Base-by-base conservation (phyloP, 345 rosid genomes). In the Eucalyptus marginata region DNA sequence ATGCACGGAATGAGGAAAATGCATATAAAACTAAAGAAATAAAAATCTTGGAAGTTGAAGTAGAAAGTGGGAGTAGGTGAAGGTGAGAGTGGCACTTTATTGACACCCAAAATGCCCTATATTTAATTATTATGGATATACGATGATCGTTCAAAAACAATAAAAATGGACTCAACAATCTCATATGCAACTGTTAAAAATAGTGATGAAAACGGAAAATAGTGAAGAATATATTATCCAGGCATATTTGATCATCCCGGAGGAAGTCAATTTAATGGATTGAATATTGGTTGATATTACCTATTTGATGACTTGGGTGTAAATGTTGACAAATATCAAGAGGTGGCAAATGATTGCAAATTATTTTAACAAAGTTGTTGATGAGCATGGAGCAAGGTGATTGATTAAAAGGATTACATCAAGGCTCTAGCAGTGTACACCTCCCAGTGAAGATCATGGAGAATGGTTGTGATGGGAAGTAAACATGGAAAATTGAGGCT, bases 221-320 rank as follows among this genome's bases (percentile, higher is more conserved):
- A 52, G 4, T 3, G 4, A 52, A 20, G 0, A 52, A 52, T 52
- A 52, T 52, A 52, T 0, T 20, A 8, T 52, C 2, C 0, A 0
- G 2, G 0, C 2, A 52, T 20, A 52, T 52, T 20, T 52, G 58
- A 18, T 52, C 56, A 7, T 18, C 10, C 0, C 0, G 0, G 0
- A 52, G 58, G 2, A 52, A 52, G 24, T 4, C 4, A 52, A 52
- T 52, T 52, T 52, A 7, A 52, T 52, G 58, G 2, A 52, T 52
- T 18, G 58, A 52, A 52, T 52, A 52, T 20, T 52, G 25, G 10
- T 52, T 5, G 2, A 52, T 8, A 52, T 52, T 52, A 52, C 25
- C 1, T 52, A 0, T 20, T 52, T 52, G 58, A 52, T 20, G 25
- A 52, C 58, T 52, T 1, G 0, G 0, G 58, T 52, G 25, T 52